Evolutionary conservation across 805 yeast species (phyloP).

Genomic region (Pichia heedii): DNA sequence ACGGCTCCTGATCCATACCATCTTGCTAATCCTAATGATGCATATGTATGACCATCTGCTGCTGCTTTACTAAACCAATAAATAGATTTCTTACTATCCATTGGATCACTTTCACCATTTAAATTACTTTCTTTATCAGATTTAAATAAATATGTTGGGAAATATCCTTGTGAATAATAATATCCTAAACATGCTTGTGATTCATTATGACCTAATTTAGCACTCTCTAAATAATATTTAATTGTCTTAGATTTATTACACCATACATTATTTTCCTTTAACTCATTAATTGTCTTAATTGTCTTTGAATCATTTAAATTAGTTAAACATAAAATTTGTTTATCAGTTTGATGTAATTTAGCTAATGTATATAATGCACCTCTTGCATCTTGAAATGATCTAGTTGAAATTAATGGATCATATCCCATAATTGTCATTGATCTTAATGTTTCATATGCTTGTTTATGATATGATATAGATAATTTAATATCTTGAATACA

Average conservation of each 20-base stretch:
- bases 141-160: constrained; percentile 26
- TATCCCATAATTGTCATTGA: constrained; percentile 21
- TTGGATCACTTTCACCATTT: constrained; percentile 20
- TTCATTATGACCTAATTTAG: constrained; percentile 50
- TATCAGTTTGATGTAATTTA: constrained; percentile 29
- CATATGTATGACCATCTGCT: constrained; percentile 51
- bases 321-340: constrained; percentile 21
- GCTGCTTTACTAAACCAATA: constrained; percentile 74
- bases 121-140: constrained; percentile 24
- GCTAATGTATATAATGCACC: constrained; percentile 29
- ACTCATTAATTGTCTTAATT: constrained; percentile 26
- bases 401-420: constrained; percentile 26
- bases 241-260: constrained; percentile 36
- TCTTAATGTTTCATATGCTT: constrained; percentile 20
- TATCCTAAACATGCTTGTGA: constrained; percentile 66
- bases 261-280: constrained; percentile 24
- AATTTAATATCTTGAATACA: constrained; percentile 20
- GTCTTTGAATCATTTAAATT: constrained; percentile 20
- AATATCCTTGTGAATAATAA: constrained; percentile 59
- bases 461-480: constrained; percentile 23
- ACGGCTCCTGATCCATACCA: constrained; percentile 70
- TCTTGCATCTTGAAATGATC: constrained; percentile 28
- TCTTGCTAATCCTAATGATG: constrained; percentile 65
- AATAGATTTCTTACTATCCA: constrained; percentile 50
- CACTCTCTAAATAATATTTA: constrained; percentile 48